These are phyloP conservation scores for Flaveria ramosissima DNA, from an alignment of 129 eudicot genomes.

Conservation along the genomic window DNA sequence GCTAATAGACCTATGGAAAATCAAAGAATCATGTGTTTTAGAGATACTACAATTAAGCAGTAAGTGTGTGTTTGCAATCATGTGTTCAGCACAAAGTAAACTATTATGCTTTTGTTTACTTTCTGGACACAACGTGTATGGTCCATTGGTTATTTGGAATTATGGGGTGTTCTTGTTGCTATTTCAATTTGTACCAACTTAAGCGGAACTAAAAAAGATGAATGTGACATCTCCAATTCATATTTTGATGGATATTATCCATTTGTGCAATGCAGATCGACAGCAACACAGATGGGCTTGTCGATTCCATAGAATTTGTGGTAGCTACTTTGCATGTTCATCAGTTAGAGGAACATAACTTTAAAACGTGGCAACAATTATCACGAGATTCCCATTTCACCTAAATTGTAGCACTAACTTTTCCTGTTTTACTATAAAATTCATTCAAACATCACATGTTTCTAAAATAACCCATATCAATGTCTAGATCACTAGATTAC, in stretches of 20 bases:
- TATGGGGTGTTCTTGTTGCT: too few species aligned
- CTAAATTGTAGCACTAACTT: neutral
- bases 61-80: constrained; percentile 21
- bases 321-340: constrained; percentile 96
- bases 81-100: too few species aligned
- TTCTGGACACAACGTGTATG: too few species aligned
- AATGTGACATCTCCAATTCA: neutral
- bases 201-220: neutral
- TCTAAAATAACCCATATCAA: constrained; percentile 6
- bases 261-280: constrained; percentile 57
- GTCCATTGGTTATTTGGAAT: too few species aligned
- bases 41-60: constrained; percentile 83
- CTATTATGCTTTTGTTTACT: too few species aligned
- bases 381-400: constrained; percentile 48
- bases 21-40: constrained; percentile 83
- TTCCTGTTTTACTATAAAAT: neutral
- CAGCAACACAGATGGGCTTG: constrained; percentile 87
- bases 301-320: constrained; percentile 92
- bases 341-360: constrained; percentile 86
- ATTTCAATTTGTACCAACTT: neutral
- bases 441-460: neutral
- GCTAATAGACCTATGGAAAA: constrained; percentile 73
- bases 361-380: constrained; percentile 68
- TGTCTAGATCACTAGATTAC: neutral
- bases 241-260: too few species aligned